Base-by-base conservation (phyloP, 2,329 filamentous ascomycete genomes). In the Pseudocercospora fuligena region DNA sequence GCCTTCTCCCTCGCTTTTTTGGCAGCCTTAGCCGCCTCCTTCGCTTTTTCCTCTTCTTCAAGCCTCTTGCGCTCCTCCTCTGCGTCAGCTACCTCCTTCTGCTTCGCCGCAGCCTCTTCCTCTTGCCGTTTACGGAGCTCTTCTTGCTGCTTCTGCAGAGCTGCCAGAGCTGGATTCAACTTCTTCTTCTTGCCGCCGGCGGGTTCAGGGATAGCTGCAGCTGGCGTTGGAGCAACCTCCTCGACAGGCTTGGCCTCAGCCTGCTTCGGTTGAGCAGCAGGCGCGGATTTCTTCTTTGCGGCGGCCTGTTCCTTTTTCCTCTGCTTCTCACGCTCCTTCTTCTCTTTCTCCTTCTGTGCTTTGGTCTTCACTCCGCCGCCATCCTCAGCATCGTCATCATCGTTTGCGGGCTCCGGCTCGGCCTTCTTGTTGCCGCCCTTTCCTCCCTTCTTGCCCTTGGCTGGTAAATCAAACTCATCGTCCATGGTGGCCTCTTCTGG, bases 251-350 rank as follows among this genome's bases (percentile, higher is more conserved):
- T 73, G 9, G 67, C 60, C 66, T 74, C 74, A 31, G 77, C 76
- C 61, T 73, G 63, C 66, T 74, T 75, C 33, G 64, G 60, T 23
- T 66, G 64, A 29, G 73, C 82, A 43, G 80, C 68, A 36, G 70
- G 64, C 14, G 82, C 75, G 31, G 85, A 81, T 83, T 95, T 97
- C 86, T 97, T 97, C 83, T 94, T 93, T 29, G 91, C 70, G n/a
- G 76, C 89, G 71, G 93, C 92, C 90, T 98, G 91, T 81, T 99
- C 95, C 88, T 94, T 99, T 84, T 99, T 99, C 73, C 94, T 87
- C 83, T 95, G 92, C 88, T 99, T 99, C 84, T 99, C 95, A 68
- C 93, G 89, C 84, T 99, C 95, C 83, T 97, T 99, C 87, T 94
- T 98, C 76, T 94, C 86, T 82, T 93, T 97, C 80, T 99, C 95